A percentile compares a stretch with the other conserved stretches of the same genome.
These are phyloP conservation scores for Plantago lanceolata DNA, from an alignment of 305 asterid species.

Conservation along the genomic window DNA sequence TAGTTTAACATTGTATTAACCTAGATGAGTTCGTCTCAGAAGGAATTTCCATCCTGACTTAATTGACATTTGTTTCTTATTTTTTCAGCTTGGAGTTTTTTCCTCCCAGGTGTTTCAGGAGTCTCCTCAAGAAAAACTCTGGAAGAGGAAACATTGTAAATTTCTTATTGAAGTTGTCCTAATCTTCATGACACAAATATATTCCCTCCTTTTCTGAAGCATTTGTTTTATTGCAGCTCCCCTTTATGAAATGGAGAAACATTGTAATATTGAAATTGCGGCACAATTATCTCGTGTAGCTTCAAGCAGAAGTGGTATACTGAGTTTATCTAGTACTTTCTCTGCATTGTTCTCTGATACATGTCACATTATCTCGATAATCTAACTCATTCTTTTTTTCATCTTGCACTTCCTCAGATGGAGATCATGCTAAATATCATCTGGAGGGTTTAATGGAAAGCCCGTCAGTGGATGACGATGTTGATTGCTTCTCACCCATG, in stretches of 20 bases:
- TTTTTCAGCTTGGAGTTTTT: conserved; percentile 90
- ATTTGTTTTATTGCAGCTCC: conserved; percentile 66
- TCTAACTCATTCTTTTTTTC: conserved; percentile 10
- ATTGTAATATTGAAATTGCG: conserved; percentile 89
- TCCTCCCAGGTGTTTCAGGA: conserved; percentile 99
- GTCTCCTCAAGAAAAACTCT: conserved; percentile 85
- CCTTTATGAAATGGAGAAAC: conserved; percentile 92
- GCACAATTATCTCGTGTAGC: conserved; percentile 79
- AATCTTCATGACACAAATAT: conserved; percentile 18
- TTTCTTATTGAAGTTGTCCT: conserved; percentile 4
- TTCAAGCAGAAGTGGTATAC: conserved; percentile 63
- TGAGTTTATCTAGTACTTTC: conserved; percentile 9
- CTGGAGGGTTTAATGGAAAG: conserved; percentile 96
- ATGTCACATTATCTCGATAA: background rate
- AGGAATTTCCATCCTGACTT: conserved; percentile 18
- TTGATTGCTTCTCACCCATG: conserved; percentile 95
- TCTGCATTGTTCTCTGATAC: background rate
- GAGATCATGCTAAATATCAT: conserved; percentile 72
- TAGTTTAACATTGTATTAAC: background rate
- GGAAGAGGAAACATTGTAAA: conserved; percentile 91
- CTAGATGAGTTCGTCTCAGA: conserved; percentile 15
- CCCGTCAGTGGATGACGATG: conserved; percentile 90
- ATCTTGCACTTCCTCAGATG: conserved; percentile 43
- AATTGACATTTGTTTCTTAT: conserved; percentile 21
- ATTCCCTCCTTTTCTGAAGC: conserved; percentile 26